Base-by-base conservation (phyloP, 2,329 filamentous ascomycete genomes). In the Fusarium veterinarium region DNA sequence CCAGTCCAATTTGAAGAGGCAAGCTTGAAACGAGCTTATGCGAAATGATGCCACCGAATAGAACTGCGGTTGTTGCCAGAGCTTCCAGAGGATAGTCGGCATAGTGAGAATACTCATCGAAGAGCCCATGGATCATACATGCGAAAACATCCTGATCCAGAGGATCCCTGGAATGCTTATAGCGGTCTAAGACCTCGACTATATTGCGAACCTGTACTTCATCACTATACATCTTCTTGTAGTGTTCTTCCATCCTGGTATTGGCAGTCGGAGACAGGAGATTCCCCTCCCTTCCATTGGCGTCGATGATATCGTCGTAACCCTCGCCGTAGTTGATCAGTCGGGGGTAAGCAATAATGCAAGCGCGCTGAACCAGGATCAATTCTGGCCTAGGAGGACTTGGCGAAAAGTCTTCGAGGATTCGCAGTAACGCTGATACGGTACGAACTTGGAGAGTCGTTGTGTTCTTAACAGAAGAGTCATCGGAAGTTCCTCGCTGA, bases 41-140 rank as follows among this genome's bases (percentile, higher is more conserved):
- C 57, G 95, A 95, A 77, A 99, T 97, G 73, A 98, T 96, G 33
- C 95, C 96, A 61, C 96, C 96, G 80, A 99, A 99, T 33, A 99
- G 88, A 14, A 99, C 95, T 8, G 96, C 95, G 1, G 96, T 99
- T 16, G 95, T 98, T 12, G 95, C 95, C 56, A 99, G 85, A 10
- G 96, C 96, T 79, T 98, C 95, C n/a, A 98, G 86, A 1, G 97
- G 97, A 81, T 99, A 99, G 78, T 97, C 95, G 44, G 93, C 90
- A 80, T 98, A 99, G 79, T 97, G 97, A 61, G 92, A 92, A 80
- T 98, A 99, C 84, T 99, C 96, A 77, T 99, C 96, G 76, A 99
- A 98, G 8, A 99, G 86, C 2, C 96, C 96, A 78, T 98, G 95
- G 40, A 99, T 97, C 95, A 99, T 99, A 84, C 95, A 98, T 19